Conservation (phyloP, 2,329 filamentous ascomycete genomes). For the Atkinsonella texensis region DNA sequence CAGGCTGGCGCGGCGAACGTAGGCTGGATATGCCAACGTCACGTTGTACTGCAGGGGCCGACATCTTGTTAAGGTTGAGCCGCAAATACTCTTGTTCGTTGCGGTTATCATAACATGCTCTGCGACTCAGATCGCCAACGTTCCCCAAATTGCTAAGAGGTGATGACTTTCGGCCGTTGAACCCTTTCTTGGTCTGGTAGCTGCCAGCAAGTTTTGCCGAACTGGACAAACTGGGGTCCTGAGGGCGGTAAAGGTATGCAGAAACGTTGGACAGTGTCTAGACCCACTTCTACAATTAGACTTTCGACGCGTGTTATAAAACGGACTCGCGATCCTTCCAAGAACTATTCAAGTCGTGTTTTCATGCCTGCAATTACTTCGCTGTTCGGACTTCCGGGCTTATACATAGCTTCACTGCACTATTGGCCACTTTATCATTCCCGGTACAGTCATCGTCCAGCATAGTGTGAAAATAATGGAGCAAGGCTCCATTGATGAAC, state of each 20-base stretch:
- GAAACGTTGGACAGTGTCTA: neutral
- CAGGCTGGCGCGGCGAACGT: constrained; percentile 27
- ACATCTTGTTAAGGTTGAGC: constrained; percentile 12
- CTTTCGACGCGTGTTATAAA: neutral
- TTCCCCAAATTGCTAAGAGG: neutral
- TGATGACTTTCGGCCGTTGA: neutral
- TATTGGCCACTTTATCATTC: neutral
- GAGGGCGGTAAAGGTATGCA: neutral
- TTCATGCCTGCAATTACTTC: neutral
- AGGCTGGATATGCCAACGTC: neutral
- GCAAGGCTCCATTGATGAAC: neutral
- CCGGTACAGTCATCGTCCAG: neutral
- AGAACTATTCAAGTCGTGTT: neutral
- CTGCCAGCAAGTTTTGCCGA: constrained; percentile 15
- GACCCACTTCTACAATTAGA: neutral
- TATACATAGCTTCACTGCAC: neutral
- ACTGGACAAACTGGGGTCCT: constrained; percentile 4
- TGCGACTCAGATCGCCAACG: constrained; percentile 2
- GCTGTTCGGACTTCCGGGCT: neutral
- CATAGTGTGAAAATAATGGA: neutral
- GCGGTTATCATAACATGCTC: constrained; percentile 18
- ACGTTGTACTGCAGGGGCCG: neutral
- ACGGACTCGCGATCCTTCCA: neutral
- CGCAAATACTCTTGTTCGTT: constrained; percentile 12
- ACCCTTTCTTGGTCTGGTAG: too few relatives aligned